These are phyloP conservation scores for Candida schatavii DNA, from an alignment of 805 yeast genomes.

Conservation along the genomic window DNA sequence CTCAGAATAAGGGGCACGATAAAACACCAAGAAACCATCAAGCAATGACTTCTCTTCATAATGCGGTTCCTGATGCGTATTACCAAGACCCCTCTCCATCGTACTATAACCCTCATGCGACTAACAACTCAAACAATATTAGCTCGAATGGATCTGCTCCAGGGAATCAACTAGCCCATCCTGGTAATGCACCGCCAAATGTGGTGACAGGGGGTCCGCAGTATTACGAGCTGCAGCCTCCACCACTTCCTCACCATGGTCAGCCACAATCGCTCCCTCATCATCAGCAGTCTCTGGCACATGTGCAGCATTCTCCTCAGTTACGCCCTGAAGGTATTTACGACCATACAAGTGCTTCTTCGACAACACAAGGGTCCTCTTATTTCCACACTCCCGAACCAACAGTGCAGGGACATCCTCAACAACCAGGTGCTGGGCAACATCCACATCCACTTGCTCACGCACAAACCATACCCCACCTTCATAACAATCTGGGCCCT, in stretches of 20 bases:
- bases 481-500: conserved; percentile 1
- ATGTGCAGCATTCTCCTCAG: not conserved
- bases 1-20: too few relatives aligned
- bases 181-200: not conserved
- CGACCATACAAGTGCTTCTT: not conserved
- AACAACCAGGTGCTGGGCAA: conserved; percentile 2
- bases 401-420: not conserved
- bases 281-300: not conserved
- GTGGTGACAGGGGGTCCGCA: not conserved
- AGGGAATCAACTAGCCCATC: not conserved
- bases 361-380: not conserved
- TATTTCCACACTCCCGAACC: conserved; percentile 4
- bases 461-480: not conserved
- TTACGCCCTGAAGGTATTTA: not conserved
- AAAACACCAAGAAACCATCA: too few relatives aligned
- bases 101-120: conserved; percentile 14
- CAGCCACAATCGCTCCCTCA: not conserved
- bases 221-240: not conserved
- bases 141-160: not conserved
- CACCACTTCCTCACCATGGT: not conserved
- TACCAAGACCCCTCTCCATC: conserved; percentile 14
- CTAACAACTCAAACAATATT: not conserved
- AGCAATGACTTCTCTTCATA: conserved; percentile 32
- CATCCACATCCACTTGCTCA: not conserved
- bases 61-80: conserved; percentile 22